Evolutionary conservation across 2,329 filamentous ascomycete genomes (phyloP).

Genomic region (Neoscytalidium dimidiatum): DNA sequence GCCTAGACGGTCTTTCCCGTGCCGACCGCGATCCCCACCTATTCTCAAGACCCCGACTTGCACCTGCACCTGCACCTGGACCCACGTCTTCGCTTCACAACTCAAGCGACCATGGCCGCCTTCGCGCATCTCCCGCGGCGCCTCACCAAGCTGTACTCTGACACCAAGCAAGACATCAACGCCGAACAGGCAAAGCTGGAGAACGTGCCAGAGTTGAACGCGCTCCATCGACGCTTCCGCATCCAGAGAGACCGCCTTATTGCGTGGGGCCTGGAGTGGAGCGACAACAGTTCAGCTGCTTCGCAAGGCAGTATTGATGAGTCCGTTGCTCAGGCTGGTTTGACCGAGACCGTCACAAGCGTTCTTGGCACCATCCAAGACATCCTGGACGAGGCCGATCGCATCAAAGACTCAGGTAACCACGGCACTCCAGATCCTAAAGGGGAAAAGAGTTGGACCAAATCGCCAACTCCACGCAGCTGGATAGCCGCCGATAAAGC

Average conservation of each 20-base stretch:
- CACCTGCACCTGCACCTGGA: background rate
- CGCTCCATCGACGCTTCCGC: slow-evolving; percentile 72
- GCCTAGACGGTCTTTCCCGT: background rate
- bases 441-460: slow-evolving; percentile 41
- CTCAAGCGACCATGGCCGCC: slow-evolving; percentile 16
- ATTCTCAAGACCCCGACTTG: background rate
- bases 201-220: slow-evolving; percentile 68
- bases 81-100: background rate
- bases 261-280: slow-evolving; percentile 81
- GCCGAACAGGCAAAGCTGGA: slow-evolving; percentile 59
- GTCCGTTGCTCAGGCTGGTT: slow-evolving; percentile 65
- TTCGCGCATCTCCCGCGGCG: slow-evolving; percentile 40
- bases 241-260: slow-evolving; percentile 80
- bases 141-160: slow-evolving; percentile 74
- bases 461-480: slow-evolving; percentile 31
- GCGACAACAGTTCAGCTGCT: slow-evolving; percentile 60
- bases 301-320: slow-evolving; percentile 72
- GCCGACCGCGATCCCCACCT: slow-evolving; percentile 2
- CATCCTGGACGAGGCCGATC: slow-evolving; percentile 74
- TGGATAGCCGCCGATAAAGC: slow-evolving; percentile 67
- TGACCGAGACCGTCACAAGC: slow-evolving; percentile 75
- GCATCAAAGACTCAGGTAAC: slow-evolving; percentile 60
- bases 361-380: slow-evolving; percentile 81
- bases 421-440: slow-evolving; percentile 33
- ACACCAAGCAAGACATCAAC: slow-evolving; percentile 78